Base-by-base conservation (phyloP, 163 green algal genomes). In the Chlamydomonas reinhardtii region DNA sequence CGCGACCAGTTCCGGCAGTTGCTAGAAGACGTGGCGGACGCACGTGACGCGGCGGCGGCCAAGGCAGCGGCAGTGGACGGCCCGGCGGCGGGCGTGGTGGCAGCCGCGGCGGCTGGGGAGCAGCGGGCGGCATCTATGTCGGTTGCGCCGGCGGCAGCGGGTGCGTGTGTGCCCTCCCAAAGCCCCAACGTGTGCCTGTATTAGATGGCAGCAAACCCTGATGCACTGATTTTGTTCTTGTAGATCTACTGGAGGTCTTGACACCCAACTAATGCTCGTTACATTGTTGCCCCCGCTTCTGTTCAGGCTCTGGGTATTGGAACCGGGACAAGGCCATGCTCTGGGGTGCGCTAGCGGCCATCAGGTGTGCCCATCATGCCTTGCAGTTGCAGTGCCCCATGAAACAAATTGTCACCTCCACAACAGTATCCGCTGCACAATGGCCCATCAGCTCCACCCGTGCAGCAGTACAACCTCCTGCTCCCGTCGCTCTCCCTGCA, bases 21-120 rank as follows among this genome's bases (percentile, higher is more conserved):
- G 29, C 19, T 84, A 29, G 77, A 84, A 39, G 77, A 84, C 22
- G 77, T 84, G 65, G 77, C 77, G 77, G 77, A 62, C 16, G 77
- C 77, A n/a, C 37, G 77, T 19, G 77, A 84, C 16, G 35, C 66
- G 65, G 77, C 65, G 43, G 48, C 48, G 48, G 48, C 48, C 2
- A 56, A 56, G 48, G 48, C 48, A 19, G 77, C 74, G 54, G 61
- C 35, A 61, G 75, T 32, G 43, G 78, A 31, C 15, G 78, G 9
- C 35, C 68, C 48, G 39, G 75, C 34, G 34, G n/a, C 34, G 31
- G 59, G 22, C 2, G 75, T 12, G 17, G 48, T 27, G n/a, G n/a
- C 73, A 14, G 73, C 39, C 25, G 72, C 34, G 5, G 32, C 31
- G 5, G 39, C 37, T 24, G 11, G 19, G 52, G 52, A 61, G 35